Evolutionary conservation across 495 filamentous ascomycete species (phyloP).

Genomic region (Penicillium lividum): DNA sequence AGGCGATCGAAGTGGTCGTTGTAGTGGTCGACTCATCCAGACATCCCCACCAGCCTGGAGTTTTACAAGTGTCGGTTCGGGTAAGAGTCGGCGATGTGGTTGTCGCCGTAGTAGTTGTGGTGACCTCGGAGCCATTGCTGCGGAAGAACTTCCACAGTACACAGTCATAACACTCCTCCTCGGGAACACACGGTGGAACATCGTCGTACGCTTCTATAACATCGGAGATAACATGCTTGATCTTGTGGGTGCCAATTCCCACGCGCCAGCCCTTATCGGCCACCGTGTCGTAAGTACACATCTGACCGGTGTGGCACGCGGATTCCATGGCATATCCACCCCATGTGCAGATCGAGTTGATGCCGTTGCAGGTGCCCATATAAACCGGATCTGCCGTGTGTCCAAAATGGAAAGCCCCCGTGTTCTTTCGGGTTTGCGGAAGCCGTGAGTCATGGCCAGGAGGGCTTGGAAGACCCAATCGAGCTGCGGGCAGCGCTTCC

Average conservation of each 20-base stretch:
- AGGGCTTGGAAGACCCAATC: constrained; percentile 83
- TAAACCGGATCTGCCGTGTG: constrained; percentile 95
- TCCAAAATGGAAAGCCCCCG: constrained; percentile 88
- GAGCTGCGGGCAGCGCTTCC: constrained; percentile 81
- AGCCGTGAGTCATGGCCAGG: constrained; percentile 69
- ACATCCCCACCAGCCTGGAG: constrained; percentile 72
- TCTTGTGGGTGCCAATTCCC: constrained; percentile 81
- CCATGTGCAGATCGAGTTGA: constrained; percentile 82
- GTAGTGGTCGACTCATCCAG: constrained; percentile 56
- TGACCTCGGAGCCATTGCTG: constrained; percentile 80
- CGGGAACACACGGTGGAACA: constrained; percentile 72
- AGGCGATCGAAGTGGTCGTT: constrained; percentile 62
- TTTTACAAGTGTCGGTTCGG: constrained; percentile 82
- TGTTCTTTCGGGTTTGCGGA: constrained; percentile 68
- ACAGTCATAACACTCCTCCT: constrained; percentile 83
- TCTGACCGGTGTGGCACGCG: constrained; percentile 81
- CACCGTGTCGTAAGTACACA: constrained; percentile 91
- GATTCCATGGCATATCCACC: constrained; percentile 95
- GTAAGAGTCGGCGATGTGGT: constrained; percentile 60
- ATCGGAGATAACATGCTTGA: constrained; percentile 78
- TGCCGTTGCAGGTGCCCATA: constrained; percentile 90
- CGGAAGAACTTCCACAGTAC: constrained; percentile 91
- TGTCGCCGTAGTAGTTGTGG: constrained; percentile 58
- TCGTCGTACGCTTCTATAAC: constrained; percentile 79
- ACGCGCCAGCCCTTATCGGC: constrained; percentile 87